Evolutionary conservation across 1,284 basidiomycete genomes (phyloP).

Genomic region (Sporisorium sorghi): DNA sequence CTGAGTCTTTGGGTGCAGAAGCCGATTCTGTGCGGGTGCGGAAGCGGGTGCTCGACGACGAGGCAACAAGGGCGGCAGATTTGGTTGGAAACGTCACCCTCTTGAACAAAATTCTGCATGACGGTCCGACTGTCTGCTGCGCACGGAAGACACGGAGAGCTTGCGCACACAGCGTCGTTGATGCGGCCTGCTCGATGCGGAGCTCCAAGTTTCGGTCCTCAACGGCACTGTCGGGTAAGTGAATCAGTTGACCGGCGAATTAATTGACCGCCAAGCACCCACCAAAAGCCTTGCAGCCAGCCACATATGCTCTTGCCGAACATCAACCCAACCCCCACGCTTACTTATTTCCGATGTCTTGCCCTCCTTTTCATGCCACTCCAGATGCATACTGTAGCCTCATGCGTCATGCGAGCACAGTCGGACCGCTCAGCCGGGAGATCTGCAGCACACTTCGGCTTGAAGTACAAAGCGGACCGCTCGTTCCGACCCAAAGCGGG

Average conservation of each 20-base stretch:
- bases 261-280: neutral
- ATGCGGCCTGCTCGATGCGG: neutral
- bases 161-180: too few species aligned
- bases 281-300: neutral
- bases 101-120: neutral
- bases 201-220: neutral
- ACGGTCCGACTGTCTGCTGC: neutral
- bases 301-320: neutral
- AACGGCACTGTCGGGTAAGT: neutral
- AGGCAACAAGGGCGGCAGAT: neutral
- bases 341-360: neutral
- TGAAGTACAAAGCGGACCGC: neutral
- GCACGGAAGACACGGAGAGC: constrained; percentile 3
- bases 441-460: neutral
- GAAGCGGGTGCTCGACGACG: neutral
- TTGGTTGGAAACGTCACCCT: neutral
- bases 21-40: neutral
- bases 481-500: neutral
- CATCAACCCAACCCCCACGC: neutral
- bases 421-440: constrained; percentile 9
- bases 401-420: neutral
- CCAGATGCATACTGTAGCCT: neutral
- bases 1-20: neutral
- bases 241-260: constrained; percentile 1
- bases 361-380: neutral